phyloP scores from a whole-genome alignment of 192 early-diverging fungal species.

The Phycomyces nitens region DNA sequence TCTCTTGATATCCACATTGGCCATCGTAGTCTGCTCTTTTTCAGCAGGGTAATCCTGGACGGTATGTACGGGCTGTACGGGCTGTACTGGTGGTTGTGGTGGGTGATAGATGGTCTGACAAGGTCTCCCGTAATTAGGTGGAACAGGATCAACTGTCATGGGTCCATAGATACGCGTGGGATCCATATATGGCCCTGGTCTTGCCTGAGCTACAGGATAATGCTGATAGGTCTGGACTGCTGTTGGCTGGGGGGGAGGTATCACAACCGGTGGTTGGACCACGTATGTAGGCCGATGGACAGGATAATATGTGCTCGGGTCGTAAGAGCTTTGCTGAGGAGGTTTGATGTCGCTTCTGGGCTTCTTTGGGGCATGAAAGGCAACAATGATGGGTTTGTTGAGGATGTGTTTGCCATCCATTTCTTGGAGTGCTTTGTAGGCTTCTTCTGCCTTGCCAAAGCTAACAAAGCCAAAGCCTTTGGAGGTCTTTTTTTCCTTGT shows the following conservation, averaged over 20 bases:
- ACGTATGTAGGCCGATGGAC: neutral
- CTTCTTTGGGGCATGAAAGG: conserved; percentile 90
- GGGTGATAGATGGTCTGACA: neutral
- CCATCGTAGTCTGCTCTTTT: neutral
- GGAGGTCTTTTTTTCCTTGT: conserved; percentile 63
- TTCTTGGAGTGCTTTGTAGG: conserved; percentile 80
- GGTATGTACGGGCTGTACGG: neutral
- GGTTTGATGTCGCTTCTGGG: conserved; percentile 1
- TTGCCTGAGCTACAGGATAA: too few relatives aligned
- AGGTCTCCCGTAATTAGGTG: too few relatives aligned
- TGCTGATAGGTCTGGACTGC: neutral
- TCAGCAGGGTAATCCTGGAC: neutral
- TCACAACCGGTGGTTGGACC: neutral
- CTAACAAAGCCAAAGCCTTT: conserved; percentile 94
- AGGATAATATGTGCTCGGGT: neutral
- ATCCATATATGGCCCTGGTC: too few relatives aligned
- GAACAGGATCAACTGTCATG: too few relatives aligned
- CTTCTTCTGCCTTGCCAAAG: conserved; percentile 87
- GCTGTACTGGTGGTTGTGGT: conserved; percentile 2
- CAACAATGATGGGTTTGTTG: conserved; percentile 85
- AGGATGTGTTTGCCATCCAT: conserved; percentile 84
- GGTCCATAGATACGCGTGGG: too few relatives aligned
- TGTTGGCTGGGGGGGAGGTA: neutral
- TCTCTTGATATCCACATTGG: conserved; percentile 18
- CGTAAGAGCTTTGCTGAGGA: neutral